Evolutionary conservation across 2,329 filamentous ascomycete genomes (phyloP), one percentile per base, ranked within the genome.

Genomic region (Colletotrichum caudatum): DNA sequence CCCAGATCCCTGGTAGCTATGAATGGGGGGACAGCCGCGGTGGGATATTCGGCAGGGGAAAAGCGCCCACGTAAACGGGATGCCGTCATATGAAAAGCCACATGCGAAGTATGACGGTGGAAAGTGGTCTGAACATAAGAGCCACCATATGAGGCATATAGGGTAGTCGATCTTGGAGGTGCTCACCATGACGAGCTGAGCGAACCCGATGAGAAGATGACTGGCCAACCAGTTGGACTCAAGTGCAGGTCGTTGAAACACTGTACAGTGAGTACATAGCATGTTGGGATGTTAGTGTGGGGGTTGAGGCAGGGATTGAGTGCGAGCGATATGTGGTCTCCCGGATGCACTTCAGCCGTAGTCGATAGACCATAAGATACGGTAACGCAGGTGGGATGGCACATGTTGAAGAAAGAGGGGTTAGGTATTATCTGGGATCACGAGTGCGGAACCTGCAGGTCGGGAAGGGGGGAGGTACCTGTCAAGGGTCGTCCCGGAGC

Each of bases 351-450:
- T 26, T 26, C 53, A 50, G 29, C 53, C 53, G 33, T 35, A 23
- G 11, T 46, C 33, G 53, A 69, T 53, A 59, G 64, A 64, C 48
- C 48, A 11, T 14, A 20, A 54, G n/a, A 41, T 33, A 12, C 18
- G 35, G 44, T 20, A 37, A 57, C 37, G 48, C 29, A 46, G n/a
- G 20, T 57, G 54, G 54, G n/a, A 16, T 16, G 37, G 12, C 46
- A 61, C 63, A 57, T 26, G 35, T 58, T 71, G 64, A 62, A 71
- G 64, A 67, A 71, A 46, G 64, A 58, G 58, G 69, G 46, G 9
- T 48, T 48, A 12, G 46, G 20, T 41, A 37, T 54, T 41, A 37
- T 54, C 33, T 48, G 48, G 44, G 37, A 63, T 64, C 58, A 37
- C 29, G 44, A 37, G 18, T 50, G n/a, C 51, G 69, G 69, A 63